These are phyloP conservation scores for Aspergillus brasiliensis DNA, from an alignment of 2,329 filamentous ascomycete species.

Conservation along the genomic window DNA sequence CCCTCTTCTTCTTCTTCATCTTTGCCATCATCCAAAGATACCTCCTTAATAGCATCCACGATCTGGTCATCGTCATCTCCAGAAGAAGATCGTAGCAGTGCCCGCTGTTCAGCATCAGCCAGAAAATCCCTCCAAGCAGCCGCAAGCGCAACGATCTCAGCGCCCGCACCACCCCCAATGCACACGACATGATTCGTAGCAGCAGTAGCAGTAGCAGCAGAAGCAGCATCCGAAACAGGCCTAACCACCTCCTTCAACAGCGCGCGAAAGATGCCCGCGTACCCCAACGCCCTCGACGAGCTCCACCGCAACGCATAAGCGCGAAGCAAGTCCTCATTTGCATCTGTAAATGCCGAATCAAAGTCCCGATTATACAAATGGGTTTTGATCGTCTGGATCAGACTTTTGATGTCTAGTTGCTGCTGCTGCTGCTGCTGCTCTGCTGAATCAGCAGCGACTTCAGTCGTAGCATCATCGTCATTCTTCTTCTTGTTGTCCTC, in stretches of 20 bases:
- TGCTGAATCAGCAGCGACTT: no score
- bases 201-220: not conserved
- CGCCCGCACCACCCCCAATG: conserved; percentile 67
- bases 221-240: not conserved
- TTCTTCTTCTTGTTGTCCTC: not conserved
- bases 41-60: conserved; percentile 15
- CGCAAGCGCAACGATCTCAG: conserved; percentile 66
- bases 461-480: not conserved
- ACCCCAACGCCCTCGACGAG: conserved; percentile 79
- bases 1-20: not conserved
- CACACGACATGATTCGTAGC: conserved; percentile 49
- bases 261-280: conserved; percentile 61
- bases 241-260: conserved; percentile 31
- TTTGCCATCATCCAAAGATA: conserved; percentile 3
- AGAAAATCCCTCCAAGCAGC: conserved; percentile 51
- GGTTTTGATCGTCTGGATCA: conserved; percentile 80
- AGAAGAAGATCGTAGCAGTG: not conserved
- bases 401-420: conserved; percentile 44
- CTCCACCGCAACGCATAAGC: conserved; percentile 92
- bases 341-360: conserved; percentile 68
- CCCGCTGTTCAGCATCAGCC: conserved; percentile 12
- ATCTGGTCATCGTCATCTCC: conserved; percentile 1
- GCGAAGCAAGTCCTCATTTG: conserved; percentile 67
- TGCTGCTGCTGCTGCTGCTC: not conserved
- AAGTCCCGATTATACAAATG: conserved; percentile 89